Evolutionary conservation across 2,329 filamentous ascomycete species (phyloP).

Genomic region (Sphaerulina populicola): DNA sequence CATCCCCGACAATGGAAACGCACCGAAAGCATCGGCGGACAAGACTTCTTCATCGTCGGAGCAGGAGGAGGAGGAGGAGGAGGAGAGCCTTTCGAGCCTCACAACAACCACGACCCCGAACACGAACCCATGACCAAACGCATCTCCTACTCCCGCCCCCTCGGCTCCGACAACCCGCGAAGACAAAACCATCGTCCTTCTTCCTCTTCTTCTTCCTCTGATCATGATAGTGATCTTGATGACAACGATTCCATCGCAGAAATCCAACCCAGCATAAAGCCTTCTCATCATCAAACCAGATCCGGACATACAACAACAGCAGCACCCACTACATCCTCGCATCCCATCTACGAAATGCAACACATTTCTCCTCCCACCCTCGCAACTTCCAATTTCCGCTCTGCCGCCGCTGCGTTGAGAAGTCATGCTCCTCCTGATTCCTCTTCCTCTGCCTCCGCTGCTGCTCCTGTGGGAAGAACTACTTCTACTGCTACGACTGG

Average conservation of each 20-base stretch:
- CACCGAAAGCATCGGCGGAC: slow-evolving; percentile 8
- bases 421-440: slow-evolving; percentile 2
- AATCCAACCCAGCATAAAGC: background rate
- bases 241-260: background rate
- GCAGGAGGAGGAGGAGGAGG: background rate
- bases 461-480: slow-evolving; percentile 11
- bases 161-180: background rate
- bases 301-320: no score
- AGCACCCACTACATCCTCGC: no score
- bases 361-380: background rate
- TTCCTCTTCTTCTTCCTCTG: no score
- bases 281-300: background rate
- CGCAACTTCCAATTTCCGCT: background rate
- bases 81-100: no score
- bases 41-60: slow-evolving; percentile 13
- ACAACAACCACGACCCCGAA: background rate
- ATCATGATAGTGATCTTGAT: background rate
- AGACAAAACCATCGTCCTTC: no score
- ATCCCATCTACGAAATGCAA: background rate
- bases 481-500: background rate
- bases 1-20: slow-evolving; percentile 11
- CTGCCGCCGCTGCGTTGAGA: background rate
- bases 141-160: background rate
- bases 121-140: slow-evolving; percentile 7
- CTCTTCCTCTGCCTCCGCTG: slow-evolving; percentile 12